A percentile compares a stretch with the other conserved stretches of the same genome.
Evolutionary conservation across 2,329 filamentous ascomycete genomes (phyloP).

Genomic region (Colletotrichum horii): DNA sequence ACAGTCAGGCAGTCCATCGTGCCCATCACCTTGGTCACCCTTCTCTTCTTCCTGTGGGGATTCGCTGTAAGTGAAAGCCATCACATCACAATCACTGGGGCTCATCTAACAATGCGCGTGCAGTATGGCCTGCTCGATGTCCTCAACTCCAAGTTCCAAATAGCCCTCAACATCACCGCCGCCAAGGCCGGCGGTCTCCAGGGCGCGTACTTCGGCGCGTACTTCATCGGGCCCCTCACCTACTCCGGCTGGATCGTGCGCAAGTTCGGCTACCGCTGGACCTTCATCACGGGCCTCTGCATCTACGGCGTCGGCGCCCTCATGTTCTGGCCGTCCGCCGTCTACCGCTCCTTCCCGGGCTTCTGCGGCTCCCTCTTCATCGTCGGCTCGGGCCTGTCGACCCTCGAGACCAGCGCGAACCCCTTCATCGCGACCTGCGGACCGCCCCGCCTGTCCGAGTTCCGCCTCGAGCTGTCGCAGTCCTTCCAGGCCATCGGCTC

Average conservation of each 20-base stretch:
- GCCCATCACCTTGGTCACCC: constrained; percentile 64
- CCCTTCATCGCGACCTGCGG: constrained; percentile 59
- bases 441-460: constrained; percentile 62
- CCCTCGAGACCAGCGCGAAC: constrained; percentile 65
- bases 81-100: neutral
- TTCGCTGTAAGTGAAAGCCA: constrained; percentile 34
- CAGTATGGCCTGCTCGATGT: constrained; percentile 32
- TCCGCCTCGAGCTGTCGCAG: constrained; percentile 64
- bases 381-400: constrained; percentile 43
- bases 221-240: constrained; percentile 41
- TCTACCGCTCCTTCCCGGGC: constrained; percentile 61
- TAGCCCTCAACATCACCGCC: constrained; percentile 46
- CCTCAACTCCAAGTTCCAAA: constrained; percentile 56
- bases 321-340: constrained; percentile 62
- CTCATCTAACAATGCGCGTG: neutral
- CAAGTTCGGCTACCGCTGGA: constrained; percentile 68
- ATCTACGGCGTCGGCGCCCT: constrained; percentile 62
- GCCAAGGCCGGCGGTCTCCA: constrained; percentile 53
- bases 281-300: constrained; percentile 68
- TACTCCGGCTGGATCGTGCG: constrained; percentile 61
- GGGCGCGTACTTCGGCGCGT: constrained; percentile 56
- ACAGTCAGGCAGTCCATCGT: constrained; percentile 71
- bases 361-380: constrained; percentile 64
- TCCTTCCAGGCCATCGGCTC: constrained; percentile 64
- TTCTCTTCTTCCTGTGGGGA: constrained; percentile 58